Evolutionary conservation across 495 filamentous ascomycete species (phyloP).

Genomic region (Neurospora tetraspora): DNA sequence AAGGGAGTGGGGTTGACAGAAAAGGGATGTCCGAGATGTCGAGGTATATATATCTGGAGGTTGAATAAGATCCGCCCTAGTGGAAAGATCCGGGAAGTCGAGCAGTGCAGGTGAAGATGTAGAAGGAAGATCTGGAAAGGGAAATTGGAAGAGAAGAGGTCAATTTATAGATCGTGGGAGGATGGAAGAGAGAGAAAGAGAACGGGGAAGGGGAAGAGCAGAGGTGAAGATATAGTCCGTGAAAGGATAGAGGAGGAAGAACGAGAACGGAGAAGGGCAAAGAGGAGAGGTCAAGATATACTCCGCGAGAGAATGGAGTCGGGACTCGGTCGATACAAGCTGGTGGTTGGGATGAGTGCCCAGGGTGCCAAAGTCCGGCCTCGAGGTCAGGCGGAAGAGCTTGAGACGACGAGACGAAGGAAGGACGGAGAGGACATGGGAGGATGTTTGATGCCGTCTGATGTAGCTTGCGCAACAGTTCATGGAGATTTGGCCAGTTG

Average conservation of each 20-base stretch:
- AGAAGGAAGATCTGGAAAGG: background rate
- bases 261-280: background rate
- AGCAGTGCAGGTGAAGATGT: background rate
- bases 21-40: background rate
- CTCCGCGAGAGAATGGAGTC: background rate
- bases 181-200: background rate
- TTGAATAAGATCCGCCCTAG: background rate
- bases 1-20: background rate
- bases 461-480: background rate
- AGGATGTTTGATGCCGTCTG: background rate
- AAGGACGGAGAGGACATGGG: background rate
- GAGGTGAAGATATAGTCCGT: background rate
- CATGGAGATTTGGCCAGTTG: background rate
- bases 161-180: background rate
- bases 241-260: background rate
- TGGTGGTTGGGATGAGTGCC: background rate
- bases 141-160: background rate
- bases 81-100: background rate
- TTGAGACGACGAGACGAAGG: background rate
- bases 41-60: background rate
- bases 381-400: background rate
- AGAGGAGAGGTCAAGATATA: background rate
- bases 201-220: background rate
- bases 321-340: background rate
- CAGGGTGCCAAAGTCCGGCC: background rate